A percentile compares a stretch with the other conserved stretches of the same genome.
Evolutionary conservation across 257 asterid species (phyloP).

Genomic region (Gynochthodes officinalis): DNA sequence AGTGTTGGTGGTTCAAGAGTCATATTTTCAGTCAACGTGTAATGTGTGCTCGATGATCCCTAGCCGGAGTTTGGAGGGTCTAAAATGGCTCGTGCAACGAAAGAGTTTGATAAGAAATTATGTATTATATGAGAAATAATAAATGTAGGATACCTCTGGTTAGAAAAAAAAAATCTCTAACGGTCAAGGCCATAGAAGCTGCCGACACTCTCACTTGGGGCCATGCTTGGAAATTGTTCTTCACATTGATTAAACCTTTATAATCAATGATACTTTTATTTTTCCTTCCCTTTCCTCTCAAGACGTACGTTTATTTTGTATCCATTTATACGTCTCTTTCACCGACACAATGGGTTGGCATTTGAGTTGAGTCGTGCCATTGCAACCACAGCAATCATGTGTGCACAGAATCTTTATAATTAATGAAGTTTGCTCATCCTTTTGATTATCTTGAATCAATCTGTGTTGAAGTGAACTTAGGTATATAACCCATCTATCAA

Average conservation of each 20-base stretch:
- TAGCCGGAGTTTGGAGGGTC: no score
- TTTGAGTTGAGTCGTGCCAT: background rate
- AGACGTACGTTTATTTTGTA: background rate
- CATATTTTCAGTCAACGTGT: no score
- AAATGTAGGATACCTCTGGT: no score
- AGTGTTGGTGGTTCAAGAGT: no score
- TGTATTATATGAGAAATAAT: no score
- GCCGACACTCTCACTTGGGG: background rate
- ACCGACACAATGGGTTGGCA: slow-evolving; percentile 7
- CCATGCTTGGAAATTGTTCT: background rate
- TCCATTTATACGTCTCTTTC: background rate
- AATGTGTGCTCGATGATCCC: no score
- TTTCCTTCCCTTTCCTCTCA: background rate
- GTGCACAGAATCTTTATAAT: background rate
- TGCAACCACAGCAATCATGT: slow-evolving; percentile 4
- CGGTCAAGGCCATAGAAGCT: background rate
- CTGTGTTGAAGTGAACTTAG: background rate
- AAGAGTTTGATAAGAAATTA: no score
- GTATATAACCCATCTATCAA: background rate
- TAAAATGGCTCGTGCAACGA: no score
- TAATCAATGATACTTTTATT: no score
- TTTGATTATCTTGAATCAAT: background rate
- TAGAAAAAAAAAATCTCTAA: no score
- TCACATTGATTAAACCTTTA: background rate
- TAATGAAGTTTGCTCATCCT: background rate